A percentile compares a stretch with the other conserved stretches of the same genome.
phyloP scores from a whole-genome alignment of 75 land plant species.

The Pinus tabuliformis region DNA sequence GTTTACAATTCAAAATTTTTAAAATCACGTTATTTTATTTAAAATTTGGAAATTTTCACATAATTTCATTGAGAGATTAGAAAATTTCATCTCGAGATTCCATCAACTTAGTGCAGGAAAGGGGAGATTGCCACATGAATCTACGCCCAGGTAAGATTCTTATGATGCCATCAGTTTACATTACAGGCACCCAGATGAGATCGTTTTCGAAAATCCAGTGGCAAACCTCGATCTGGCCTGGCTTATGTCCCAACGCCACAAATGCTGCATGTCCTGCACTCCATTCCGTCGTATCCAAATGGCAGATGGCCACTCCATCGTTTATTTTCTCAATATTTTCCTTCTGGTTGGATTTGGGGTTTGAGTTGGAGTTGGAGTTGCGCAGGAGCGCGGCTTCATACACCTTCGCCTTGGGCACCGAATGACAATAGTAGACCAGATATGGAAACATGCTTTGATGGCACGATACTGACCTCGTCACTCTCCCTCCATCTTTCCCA shows the following conservation, averaged over 20 bases:
- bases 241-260: conserved; percentile 15
- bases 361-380: neutral
- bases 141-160: no score
- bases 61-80: no score
- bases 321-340: neutral
- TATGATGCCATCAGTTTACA: no score
- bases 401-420: conserved; percentile 20
- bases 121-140: no score
- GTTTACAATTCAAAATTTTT: no score
- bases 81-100: no score
- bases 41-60: no score
- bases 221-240: conserved; percentile 26
- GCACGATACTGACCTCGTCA: conserved; percentile 17
- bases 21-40: no score
- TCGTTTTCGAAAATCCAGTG: conserved; percentile 27
- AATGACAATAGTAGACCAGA: conserved; percentile 25
- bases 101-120: no score
- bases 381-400: conserved; percentile 8
- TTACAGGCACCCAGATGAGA: conserved; percentile 18
- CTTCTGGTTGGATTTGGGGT: neutral
- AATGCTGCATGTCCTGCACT: conserved; percentile 28
- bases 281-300: conserved; percentile 24
- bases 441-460: conserved; percentile 27
- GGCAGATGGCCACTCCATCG: conserved; percentile 23
- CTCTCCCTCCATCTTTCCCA: conserved; percentile 39